phyloP scores from a whole-genome alignment of 2,329 filamentous ascomycete genomes.

The Fusarium sp. region DNA sequence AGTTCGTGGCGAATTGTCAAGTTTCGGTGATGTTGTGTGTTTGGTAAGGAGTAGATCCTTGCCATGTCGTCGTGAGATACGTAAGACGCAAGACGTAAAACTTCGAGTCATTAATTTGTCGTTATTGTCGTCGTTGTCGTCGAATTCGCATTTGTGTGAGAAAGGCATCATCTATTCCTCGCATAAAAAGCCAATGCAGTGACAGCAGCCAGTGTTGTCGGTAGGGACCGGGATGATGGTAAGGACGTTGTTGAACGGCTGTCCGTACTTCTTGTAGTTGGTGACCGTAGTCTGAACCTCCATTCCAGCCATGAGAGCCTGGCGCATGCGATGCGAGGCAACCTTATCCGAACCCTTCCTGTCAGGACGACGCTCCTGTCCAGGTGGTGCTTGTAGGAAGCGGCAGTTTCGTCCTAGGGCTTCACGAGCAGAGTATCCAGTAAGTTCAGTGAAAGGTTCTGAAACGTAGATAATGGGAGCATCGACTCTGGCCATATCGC shows the following conservation, averaged over 20 bases:
- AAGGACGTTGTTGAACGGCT: constrained; percentile 83
- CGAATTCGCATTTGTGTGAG: background rate
- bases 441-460: constrained; percentile 81
- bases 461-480: constrained; percentile 87
- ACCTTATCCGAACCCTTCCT: constrained; percentile 55
- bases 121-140: background rate
- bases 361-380: constrained; percentile 48
- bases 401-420: constrained; percentile 85
- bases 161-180: constrained; percentile 59
- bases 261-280: constrained; percentile 86
- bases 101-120: background rate
- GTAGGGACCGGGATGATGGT: constrained; percentile 86
- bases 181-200: constrained; percentile 85
- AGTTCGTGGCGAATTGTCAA: background rate
- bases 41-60: background rate
- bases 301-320: constrained; percentile 57
- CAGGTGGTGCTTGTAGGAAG: constrained; percentile 83
- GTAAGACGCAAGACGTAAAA: background rate
- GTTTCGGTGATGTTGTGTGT: background rate
- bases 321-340: constrained; percentile 67
- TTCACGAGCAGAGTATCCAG: constrained; percentile 80
- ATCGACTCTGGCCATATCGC: constrained; percentile 80
- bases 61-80: background rate
- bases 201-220: constrained; percentile 73
- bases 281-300: constrained; percentile 69